A percentile compares a stretch with the other conserved stretches of the same genome.
Evolutionary conservation across 2,329 filamentous ascomycete genomes (phyloP).

Genomic region (Exophiala bonariae): DNA sequence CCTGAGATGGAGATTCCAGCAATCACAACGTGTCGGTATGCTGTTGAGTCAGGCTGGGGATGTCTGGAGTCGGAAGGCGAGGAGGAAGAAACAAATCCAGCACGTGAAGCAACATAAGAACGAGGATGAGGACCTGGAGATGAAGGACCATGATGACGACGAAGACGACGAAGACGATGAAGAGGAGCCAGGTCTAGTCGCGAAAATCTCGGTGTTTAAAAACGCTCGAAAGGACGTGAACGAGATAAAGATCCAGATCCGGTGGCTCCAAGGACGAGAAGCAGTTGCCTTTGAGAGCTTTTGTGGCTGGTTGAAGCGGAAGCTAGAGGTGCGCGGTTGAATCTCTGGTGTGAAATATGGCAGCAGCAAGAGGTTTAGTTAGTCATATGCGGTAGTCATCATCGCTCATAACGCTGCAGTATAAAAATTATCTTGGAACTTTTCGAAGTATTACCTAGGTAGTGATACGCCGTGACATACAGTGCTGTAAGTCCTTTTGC

Average conservation of each 20-base stretch:
- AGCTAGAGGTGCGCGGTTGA: slow-evolving; percentile 28
- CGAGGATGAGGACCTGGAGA: slow-evolving; percentile 49
- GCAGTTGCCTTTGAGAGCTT: slow-evolving; percentile 81
- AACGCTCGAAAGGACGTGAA: not conserved
- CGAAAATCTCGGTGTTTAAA: slow-evolving; percentile 9
- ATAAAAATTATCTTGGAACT: no score
- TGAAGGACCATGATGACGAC: slow-evolving; percentile 34
- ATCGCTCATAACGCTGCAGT: no score
- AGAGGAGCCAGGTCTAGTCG: slow-evolving; percentile 15
- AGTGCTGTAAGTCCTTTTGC: no score
- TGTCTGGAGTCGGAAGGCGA: slow-evolving; percentile 76
- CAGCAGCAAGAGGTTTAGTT: no score
- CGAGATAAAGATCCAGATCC: slow-evolving; percentile 48
- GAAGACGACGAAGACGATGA: slow-evolving; percentile 7
- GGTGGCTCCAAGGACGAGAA: slow-evolving; percentile 77
- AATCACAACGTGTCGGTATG: slow-evolving; percentile 53
- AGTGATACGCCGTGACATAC: no score
- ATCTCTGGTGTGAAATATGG: no score
- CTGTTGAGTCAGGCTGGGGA: slow-evolving; percentile 65
- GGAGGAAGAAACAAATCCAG: slow-evolving; percentile 52
- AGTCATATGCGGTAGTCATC: no score
- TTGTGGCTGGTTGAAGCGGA: slow-evolving; percentile 71
- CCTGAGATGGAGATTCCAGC: slow-evolving; percentile 66
- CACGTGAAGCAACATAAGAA: slow-evolving; percentile 22
- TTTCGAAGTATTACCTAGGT: no score